These are phyloP conservation scores for Diaporthe ilicicola DNA, from an alignment of 2,329 filamentous ascomycete species.

Conservation along the genomic window DNA sequence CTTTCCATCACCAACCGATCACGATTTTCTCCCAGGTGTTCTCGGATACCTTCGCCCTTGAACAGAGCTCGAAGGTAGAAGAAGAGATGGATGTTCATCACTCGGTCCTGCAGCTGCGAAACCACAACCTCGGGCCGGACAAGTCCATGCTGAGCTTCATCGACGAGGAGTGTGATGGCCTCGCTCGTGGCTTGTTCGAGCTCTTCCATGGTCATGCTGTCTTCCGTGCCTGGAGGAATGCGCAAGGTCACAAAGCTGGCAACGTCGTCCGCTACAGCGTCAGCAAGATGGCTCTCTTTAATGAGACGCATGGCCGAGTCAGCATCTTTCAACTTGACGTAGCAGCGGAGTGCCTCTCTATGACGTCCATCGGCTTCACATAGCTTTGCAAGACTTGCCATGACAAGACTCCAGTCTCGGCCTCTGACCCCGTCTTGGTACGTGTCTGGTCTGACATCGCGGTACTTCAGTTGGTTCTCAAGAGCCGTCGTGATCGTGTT, in stretches of 20 bases:
- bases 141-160: constrained; percentile 89
- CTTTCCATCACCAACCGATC: constrained; percentile 68
- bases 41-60: constrained; percentile 73
- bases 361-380: constrained; percentile 84
- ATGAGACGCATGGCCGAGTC: constrained; percentile 89
- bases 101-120: constrained; percentile 74
- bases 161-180: constrained; percentile 84
- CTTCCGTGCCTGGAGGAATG: constrained; percentile 76
- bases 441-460: constrained; percentile 78
- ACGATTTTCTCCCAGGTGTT: constrained; percentile 60
- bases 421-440: constrained; percentile 77
- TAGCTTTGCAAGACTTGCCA: constrained; percentile 84
- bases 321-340: constrained; percentile 90
- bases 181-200: constrained; percentile 84
- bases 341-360: constrained; percentile 85
- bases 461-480: constrained; percentile 81
- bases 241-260: constrained; percentile 86
- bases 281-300: constrained; percentile 86
- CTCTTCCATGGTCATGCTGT: constrained; percentile 72
- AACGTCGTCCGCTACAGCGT: constrained; percentile 89
- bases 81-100: constrained; percentile 80
- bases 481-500: constrained; percentile 79
- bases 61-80: constrained; percentile 92
- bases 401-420: constrained; percentile 88
- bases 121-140: constrained; percentile 82